Percentiles rank a stretch among this genome's conserved stretches.
Evolutionary conservation across 1,284 basidiomycete genomes (phyloP).

Genomic region (Mycena citricolor): DNA sequence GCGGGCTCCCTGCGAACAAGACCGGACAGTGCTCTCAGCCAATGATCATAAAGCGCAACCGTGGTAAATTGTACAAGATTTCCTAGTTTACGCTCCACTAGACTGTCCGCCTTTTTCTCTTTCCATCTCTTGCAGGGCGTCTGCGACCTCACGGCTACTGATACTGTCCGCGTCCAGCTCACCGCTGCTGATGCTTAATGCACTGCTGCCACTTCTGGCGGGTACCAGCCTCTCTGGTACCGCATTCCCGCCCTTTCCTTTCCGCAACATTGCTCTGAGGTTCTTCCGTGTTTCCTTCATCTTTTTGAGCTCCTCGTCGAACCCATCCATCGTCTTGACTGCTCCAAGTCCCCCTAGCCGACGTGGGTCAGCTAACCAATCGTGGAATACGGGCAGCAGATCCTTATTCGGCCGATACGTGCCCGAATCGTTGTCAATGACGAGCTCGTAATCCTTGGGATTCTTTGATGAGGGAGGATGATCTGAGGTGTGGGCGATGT

Average conservation of each 20-base stretch:
- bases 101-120: not conserved
- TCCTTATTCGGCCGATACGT: conserved; percentile 67
- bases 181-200: conserved; percentile 9
- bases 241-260: not conserved
- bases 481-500: not conserved
- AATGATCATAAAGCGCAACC: too few species aligned
- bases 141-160: conserved; percentile 9
- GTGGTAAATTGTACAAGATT: too few species aligned
- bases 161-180: conserved; percentile 1
- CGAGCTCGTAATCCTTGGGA: conserved; percentile 58
- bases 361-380: conserved; percentile 13
- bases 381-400: conserved; percentile 54
- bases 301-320: conserved; percentile 13
- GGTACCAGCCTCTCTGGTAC: conserved; percentile 10
- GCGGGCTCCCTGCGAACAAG: too few species aligned
- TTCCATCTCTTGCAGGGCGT: conserved; percentile 9
- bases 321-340: conserved; percentile 20
- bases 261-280: conserved; percentile 5
- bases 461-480: not conserved
- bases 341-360: conserved; percentile 16
- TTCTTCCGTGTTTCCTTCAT: conserved; percentile 16
- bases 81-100: too few species aligned
- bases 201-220: conserved; percentile 1
- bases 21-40: too few species aligned
- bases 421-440: conserved; percentile 77